Percentiles rank a stretch among this genome's conserved stretches.
Evolutionary conservation across 139 green algal species (phyloP).

Genomic region (Chlamydomonas eustigma): DNA sequence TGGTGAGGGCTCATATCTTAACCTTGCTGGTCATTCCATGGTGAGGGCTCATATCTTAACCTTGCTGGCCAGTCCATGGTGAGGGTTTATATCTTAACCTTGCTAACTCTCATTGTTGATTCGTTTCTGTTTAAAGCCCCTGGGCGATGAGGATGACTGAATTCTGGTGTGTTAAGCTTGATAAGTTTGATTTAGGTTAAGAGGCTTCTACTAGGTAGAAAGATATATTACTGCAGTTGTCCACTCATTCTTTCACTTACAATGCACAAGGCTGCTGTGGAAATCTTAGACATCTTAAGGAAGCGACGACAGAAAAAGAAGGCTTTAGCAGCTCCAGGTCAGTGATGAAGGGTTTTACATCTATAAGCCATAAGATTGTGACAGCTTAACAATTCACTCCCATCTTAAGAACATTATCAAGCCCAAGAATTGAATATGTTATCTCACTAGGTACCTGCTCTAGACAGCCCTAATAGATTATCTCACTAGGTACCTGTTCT

Average conservation of each 20-base stretch:
- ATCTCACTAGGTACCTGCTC: too few relatives aligned
- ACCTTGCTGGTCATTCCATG: neutral
- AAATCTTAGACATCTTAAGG: too few relatives aligned
- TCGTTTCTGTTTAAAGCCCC: neutral
- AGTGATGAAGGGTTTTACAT: too few relatives aligned
- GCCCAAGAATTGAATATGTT: too few relatives aligned
- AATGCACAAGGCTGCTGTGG: too few relatives aligned
- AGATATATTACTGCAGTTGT: neutral
- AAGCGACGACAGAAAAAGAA: too few relatives aligned
- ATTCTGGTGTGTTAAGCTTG: neutral
- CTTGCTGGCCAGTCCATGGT: neutral
- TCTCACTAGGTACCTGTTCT: too few relatives aligned
- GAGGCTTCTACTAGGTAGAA: neutral
- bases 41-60: neutral
- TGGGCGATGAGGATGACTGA: neutral
- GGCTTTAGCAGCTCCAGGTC: too few relatives aligned
- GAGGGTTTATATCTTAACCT: neutral
- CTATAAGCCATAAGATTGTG: too few relatives aligned
- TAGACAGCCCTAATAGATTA: too few relatives aligned
- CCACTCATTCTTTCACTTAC: neutral
- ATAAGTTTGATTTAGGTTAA: neutral
- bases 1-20: neutral
- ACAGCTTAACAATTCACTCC: too few relatives aligned
- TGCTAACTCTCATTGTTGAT: neutral
- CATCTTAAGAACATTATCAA: too few relatives aligned